These are phyloP conservation scores for Boletus vermiculosoides DNA, from an alignment of 768 basidiomycete genomes.

Conservation along the genomic window DNA sequence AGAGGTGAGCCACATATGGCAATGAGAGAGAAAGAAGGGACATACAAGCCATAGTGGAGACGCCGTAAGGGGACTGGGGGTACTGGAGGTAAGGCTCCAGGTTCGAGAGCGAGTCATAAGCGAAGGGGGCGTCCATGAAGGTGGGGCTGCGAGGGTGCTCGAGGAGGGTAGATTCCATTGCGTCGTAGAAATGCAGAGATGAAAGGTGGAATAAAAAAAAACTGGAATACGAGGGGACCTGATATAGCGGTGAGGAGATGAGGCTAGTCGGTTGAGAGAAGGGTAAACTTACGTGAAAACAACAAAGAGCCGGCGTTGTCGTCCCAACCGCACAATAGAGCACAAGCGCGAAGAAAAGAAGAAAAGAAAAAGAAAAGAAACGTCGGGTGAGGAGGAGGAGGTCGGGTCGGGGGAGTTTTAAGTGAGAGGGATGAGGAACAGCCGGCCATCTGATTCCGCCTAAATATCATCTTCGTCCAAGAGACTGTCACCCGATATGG, in stretches of 20 bases:
- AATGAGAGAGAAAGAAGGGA: slow-evolving; percentile 10
- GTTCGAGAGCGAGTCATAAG: slow-evolving; percentile 45
- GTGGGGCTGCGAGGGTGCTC: slow-evolving; percentile 50
- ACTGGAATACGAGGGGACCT: slow-evolving; percentile 35
- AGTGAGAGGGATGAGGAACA: slow-evolving; percentile 32
- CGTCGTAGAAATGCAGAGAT: slow-evolving; percentile 36
- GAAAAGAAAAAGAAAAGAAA: slow-evolving; percentile 32
- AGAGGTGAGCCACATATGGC: slow-evolving; percentile 9
- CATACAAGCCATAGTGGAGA: slow-evolving; percentile 61
- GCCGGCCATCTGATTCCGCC: slow-evolving; percentile 29
- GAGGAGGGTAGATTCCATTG: slow-evolving; percentile 51
- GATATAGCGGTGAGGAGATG: slow-evolving; percentile 10
- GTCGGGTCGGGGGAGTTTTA: slow-evolving; percentile 19
- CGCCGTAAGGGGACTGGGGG: slow-evolving; percentile 62
- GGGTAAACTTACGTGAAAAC: slow-evolving; percentile 33
- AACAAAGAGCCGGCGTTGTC: slow-evolving; percentile 30
- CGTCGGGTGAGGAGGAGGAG: slow-evolving; percentile 42
- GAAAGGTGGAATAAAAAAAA: slow-evolving; percentile 34
- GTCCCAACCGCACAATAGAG: slow-evolving; percentile 36
- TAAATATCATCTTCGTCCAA: slow-evolving; percentile 31
- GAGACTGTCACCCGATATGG: slow-evolving; percentile 16
- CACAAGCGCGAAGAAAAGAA: slow-evolving; percentile 29
- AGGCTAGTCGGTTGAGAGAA: background rate
- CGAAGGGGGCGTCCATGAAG: slow-evolving; percentile 49
- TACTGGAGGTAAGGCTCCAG: slow-evolving; percentile 65